Base-by-base conservation (phyloP, 805 yeast species). In the Sugiyamaella smithiae region DNA sequence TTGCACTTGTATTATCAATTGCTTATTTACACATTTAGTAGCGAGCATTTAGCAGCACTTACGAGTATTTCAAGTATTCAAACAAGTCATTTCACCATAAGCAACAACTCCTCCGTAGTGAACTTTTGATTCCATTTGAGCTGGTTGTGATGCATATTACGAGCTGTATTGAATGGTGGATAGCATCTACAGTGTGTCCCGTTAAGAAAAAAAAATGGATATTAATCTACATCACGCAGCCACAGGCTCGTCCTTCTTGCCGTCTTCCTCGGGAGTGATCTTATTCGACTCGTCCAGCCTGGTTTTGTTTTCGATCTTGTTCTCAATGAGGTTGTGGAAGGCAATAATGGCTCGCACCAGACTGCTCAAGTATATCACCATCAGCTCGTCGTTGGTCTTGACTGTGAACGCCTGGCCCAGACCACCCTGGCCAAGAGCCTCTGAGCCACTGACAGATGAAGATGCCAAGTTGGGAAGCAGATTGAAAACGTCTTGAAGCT, bases 261-360 rank as follows among this genome's bases (percentile, higher is more conserved):
- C 43, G 9, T 38, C 31, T 12, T 24, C 28, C 26, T 22, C n/a
- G 4, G 40, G 12, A n/a, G 12, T 40, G 23, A 22, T 24, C 14
- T 37, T 29, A 7, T 20, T 29, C 4, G 2, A 5, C 2, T 16
- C 43, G 12, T 25, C 33, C 9, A 38, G 32, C 16, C 19, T n/a
- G 16, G 51, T 77, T 63, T 82, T 84, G 67, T 89, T 89, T 58
- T 86, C 88, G 57, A 93, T 82, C 70, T 93, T 93, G 71, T 95
- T 95, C 61, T 93, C 98, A 64, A 93, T 93, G 67, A 93, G 77
- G 66, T 93, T 95, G 68, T 93, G 96, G 77, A 93, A 91, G 8
- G 98, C 95, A 63, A 93, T 85, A 60, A 95, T 90, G 4, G 98
- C 86, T 64, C 98, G 80, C 20, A 93, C 96, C 60, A 93, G 73